Evolutionary conservation across 2,329 filamentous ascomycete genomes (phyloP).

Genomic region (Pseudopithomyces chartarum): DNA sequence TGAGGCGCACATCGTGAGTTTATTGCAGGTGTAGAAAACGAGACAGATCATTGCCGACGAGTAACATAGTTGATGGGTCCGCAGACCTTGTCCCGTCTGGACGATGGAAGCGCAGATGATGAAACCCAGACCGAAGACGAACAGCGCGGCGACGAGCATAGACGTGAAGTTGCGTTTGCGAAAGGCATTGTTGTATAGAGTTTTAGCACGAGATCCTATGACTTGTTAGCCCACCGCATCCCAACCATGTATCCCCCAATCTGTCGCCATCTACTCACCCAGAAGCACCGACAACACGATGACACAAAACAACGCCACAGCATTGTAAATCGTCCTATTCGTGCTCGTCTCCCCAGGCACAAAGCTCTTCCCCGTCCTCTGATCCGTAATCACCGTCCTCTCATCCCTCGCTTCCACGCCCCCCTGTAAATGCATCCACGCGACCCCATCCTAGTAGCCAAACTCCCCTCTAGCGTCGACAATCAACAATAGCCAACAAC

Average conservation of each 20-base stretch:
- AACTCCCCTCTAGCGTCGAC: no score
- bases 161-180: conserved; percentile 18
- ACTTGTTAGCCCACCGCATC: background rate
- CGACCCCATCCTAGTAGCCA: no score
- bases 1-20: conserved; percentile 30
- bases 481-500: no score
- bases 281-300: conserved; percentile 11
- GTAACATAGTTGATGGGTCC: conserved; percentile 31
- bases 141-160: conserved; percentile 16
- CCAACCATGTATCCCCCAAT: background rate
- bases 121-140: conserved; percentile 19
- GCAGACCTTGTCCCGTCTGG: conserved; percentile 31
- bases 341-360: conserved; percentile 15
- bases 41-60: conserved; percentile 44
- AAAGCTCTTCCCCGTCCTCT: conserved; percentile 13
- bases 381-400: conserved; percentile 13
- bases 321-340: conserved; percentile 17
- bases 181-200: no score
- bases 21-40: conserved; percentile 44
- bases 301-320: conserved; percentile 15
- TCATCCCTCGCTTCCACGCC: background rate
- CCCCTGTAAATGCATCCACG: background rate
- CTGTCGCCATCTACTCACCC: conserved; percentile 5
- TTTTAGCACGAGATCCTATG: conserved; percentile 1
- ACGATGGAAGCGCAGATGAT: conserved; percentile 27